Conservation (phyloP, 371 early-diverging fungal species). For the Funneliformis caledonium region DNA sequence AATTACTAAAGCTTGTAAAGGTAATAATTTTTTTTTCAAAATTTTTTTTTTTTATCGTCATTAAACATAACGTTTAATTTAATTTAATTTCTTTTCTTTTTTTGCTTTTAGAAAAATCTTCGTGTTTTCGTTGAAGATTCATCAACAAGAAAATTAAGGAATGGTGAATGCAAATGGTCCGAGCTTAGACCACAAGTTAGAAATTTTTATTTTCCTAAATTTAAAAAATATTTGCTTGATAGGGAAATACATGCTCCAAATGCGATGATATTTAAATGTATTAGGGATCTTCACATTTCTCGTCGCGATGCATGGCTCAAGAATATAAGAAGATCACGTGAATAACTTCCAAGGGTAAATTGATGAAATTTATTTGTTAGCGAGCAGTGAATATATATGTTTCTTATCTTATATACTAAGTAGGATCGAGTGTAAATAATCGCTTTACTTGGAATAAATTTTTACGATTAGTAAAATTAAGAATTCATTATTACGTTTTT, state of each 20-base stretch:
- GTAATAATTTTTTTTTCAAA: not conserved
- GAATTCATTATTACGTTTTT: no score
- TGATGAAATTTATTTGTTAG: no score
- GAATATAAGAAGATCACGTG: conserved; percentile 5
- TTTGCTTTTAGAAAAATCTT: not conserved
- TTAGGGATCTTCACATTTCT: conserved; percentile 12
- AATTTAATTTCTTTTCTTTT: not conserved
- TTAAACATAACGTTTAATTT: no score
- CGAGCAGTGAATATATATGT: no score
- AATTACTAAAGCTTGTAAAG: not conserved
- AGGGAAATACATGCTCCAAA: not conserved
- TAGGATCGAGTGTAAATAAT: no score
- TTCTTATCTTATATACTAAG: no score
- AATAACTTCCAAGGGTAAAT: not conserved
- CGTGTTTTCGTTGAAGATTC: not conserved
- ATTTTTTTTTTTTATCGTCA: not conserved
- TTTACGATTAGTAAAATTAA: no score
- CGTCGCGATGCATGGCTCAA: conserved; percentile 10
- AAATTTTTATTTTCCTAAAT: not conserved
- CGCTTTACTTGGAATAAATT: no score
- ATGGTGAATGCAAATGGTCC: conserved; percentile 12
- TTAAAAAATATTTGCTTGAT: conserved; percentile 10
- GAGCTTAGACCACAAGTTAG: not conserved
- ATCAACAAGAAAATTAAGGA: conserved; percentile 1
- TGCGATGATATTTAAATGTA: not conserved